Conservation (phyloP, 2,329 filamentous ascomycete species). For the Colletotrichum euphorbiae region DNA sequence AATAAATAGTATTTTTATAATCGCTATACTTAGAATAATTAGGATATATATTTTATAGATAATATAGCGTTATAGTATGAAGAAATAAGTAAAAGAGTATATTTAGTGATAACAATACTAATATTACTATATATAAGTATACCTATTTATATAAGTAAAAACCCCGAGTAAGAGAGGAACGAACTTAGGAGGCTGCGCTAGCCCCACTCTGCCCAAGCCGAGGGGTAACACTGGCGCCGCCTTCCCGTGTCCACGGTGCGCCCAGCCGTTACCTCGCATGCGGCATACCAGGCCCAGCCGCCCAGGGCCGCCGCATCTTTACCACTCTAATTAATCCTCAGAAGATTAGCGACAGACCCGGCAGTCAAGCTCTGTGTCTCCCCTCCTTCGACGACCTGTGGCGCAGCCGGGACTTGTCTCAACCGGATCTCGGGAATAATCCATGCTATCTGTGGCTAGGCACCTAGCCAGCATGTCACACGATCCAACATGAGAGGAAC, state of each 20-base stretch:
- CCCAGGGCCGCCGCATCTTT: conserved; percentile 20
- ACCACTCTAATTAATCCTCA: conserved; percentile 27
- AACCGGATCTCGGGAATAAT: conserved; percentile 26
- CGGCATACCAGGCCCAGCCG: too few relatives aligned
- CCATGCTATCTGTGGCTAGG: conserved; percentile 29
- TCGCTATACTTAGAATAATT: too few relatives aligned
- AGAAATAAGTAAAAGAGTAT: too few relatives aligned
- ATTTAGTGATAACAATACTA: too few relatives aligned
- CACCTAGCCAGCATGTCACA: conserved; percentile 17
- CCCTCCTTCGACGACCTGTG: conserved; percentile 11
- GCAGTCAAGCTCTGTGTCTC: conserved; percentile 19
- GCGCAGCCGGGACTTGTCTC: conserved; percentile 9
- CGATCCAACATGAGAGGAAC: neutral
- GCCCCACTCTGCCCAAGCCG: too few relatives aligned
- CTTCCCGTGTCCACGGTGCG: conserved; percentile 30
- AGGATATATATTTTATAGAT: too few relatives aligned
- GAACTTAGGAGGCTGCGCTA: too few relatives aligned
- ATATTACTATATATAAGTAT: too few relatives aligned
- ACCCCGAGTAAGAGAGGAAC: too few relatives aligned
- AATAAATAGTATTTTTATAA: too few relatives aligned
- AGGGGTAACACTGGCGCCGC: conserved; percentile 34
- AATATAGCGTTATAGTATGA: too few relatives aligned
- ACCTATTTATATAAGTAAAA: too few relatives aligned
- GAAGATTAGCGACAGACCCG: conserved; percentile 24
- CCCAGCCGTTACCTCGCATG: conserved; percentile 29